Evolutionary conservation across 1,284 basidiomycete genomes (phyloP).

Genomic region (Cystobasidium slooffiae): DNA sequence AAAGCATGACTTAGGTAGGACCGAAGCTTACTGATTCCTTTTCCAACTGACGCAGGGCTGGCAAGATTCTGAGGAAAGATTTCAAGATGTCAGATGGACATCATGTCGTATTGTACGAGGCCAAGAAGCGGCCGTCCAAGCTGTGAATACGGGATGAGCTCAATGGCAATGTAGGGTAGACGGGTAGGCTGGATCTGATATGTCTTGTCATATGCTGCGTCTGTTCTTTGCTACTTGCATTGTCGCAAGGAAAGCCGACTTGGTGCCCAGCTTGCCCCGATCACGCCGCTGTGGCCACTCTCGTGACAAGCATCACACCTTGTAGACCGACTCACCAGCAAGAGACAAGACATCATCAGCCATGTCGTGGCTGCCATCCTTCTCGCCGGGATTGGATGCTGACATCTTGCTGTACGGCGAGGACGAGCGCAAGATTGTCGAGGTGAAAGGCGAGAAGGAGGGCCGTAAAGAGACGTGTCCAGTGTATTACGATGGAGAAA

Average conservation of each 20-base stretch:
- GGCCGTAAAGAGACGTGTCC: conserved; percentile 81
- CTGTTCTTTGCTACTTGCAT: too few relatives aligned
- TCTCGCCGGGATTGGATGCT: conserved; percentile 66
- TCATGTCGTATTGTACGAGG: conserved; percentile 28
- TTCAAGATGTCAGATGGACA: conserved; percentile 35
- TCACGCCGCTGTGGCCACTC: not conserved
- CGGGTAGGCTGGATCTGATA: too few relatives aligned
- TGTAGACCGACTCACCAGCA: not conserved
- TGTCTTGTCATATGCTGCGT: too few relatives aligned
- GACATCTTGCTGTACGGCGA: conserved; percentile 87
- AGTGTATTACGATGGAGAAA: conserved; percentile 94
- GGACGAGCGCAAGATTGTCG: conserved; percentile 76
- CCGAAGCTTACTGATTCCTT: not conserved
- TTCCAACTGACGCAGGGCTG: conserved; percentile 12
- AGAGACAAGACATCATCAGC: not conserved
- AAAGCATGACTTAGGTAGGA: not conserved
- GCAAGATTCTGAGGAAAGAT: conserved; percentile 41
- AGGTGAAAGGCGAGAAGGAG: conserved; percentile 68
- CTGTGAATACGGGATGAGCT: not conserved
- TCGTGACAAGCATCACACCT: not conserved
- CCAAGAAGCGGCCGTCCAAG: conserved; percentile 42
- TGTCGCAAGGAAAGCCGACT: too few relatives aligned
- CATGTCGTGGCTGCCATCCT: conserved; percentile 41
- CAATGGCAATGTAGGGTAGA: not conserved
- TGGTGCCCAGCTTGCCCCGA: not conserved